These are phyloP conservation scores for Avena insularis DNA, from an alignment of 176 grass and related monocot species.

Conservation along the genomic window DNA sequence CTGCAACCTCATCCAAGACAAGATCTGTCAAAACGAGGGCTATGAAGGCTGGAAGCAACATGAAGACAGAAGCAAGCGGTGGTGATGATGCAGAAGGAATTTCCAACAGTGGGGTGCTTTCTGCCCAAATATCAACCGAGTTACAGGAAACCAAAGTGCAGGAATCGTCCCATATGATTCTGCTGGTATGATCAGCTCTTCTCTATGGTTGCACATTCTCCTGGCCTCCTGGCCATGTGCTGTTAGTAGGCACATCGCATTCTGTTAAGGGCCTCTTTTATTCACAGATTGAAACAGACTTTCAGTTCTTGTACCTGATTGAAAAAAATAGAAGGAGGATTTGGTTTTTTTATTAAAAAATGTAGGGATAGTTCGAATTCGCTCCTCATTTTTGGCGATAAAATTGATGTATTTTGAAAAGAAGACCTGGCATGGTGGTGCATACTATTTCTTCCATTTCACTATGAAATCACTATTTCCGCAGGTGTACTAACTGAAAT, in stretches of 20 bases:
- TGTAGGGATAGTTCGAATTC: too few species aligned
- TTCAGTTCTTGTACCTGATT: too few species aligned
- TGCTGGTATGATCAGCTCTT: conserved; percentile 32
- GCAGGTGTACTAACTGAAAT: neutral
- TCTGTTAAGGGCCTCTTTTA: neutral
- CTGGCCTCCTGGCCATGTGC: neutral
- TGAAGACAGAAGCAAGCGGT: neutral
- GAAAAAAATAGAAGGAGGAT: too few species aligned
- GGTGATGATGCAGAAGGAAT: neutral
- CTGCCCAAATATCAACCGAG: conserved; percentile 21
- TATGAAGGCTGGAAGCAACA: neutral
- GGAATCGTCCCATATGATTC: conserved; percentile 39
- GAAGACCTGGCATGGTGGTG: neutral
- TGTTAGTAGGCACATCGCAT: too few species aligned
- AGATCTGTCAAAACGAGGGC: neutral
- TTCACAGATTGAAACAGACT: too few species aligned
- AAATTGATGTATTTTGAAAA: neutral
- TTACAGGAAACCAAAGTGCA: conserved; percentile 33
- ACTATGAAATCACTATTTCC: too few species aligned
- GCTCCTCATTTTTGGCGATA: too few species aligned
- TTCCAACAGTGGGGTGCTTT: neutral
- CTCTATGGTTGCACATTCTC: neutral
- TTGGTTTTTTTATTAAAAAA: too few species aligned
- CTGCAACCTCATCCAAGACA: conserved; percentile 14
- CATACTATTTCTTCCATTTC: neutral